Evolutionary conservation across 148 eudicot species (phyloP), one percentile per base, ranked within the genome.

Genomic region (Persicaria maculosa): DNA sequence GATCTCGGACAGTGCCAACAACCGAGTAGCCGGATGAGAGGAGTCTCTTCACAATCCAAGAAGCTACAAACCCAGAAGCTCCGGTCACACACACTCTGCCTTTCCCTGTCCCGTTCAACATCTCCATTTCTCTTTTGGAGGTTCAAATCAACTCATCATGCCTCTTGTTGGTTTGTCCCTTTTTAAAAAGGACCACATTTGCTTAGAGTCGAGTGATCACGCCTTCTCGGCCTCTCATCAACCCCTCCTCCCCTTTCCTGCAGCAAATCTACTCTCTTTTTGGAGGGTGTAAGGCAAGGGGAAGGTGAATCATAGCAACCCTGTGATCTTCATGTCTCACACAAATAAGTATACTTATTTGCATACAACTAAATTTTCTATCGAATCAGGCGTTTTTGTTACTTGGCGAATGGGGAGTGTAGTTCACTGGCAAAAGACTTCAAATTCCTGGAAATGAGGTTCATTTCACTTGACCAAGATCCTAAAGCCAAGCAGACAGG

Each of bases 1-100:
- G 92, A 68, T 95, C 89, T 45, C 97, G 84, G 5, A 95, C 99
- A 6, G 99, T 95, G 5, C 96, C 99, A 25, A 70, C 80, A 65
- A 95, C 96, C 74, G 75, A 82, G 75, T 95, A 92, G 6, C 97
- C 97, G 10, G 88, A 86, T 31, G 71, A 75, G 25, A 95, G 92
- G 61, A 95, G 88, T 16, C 89, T 84, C 81, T 90, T 90, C 71
- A 95, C 84, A 50, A 95, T 81, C 94, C 97, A 95, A 68, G 99
- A 95, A 71, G 97, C 99, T 40, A 95, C 47, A 73, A 81, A 94
- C 43, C 98, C 98, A 36, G 97, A 84, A 40, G 96, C 98, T 61
- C 98, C 98, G 0, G 97, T 95, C 54, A 95, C 99, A 25, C 99
- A 95, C 6, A 95, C 96, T 79, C 82, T 86, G 53, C 90, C 93